A percentile compares a stretch with the other conserved stretches of the same genome.
Evolutionary conservation across 2,329 filamentous ascomycete genomes (phyloP).

Genomic region (Botryotinia globosa): DNA sequence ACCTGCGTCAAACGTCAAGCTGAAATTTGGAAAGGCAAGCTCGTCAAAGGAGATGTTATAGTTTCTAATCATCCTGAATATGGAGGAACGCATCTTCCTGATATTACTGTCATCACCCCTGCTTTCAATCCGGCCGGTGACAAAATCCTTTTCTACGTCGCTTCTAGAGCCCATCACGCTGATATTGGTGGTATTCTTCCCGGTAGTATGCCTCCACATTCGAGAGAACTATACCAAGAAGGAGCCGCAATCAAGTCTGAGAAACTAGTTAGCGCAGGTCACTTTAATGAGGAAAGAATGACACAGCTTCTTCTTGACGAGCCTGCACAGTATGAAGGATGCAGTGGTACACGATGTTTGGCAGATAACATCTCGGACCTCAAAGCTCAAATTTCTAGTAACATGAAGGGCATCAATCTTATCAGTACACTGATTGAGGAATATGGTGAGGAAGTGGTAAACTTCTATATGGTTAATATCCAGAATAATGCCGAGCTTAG

Average conservation of each 20-base stretch:
- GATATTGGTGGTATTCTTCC: constrained; percentile 82
- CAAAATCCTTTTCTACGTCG: constrained; percentile 34
- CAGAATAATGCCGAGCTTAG: constrained; percentile 76
- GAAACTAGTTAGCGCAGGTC: constrained; percentile 71
- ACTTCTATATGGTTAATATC: constrained; percentile 81
- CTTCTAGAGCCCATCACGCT: constrained; percentile 65
- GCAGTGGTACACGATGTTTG: constrained; percentile 74
- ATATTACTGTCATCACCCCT: constrained; percentile 79
- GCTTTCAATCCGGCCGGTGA: constrained; percentile 67
- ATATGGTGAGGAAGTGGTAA: constrained; percentile 73
- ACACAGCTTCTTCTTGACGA: constrained; percentile 68
- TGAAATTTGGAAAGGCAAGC: constrained; percentile 73
- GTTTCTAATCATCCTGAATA: constrained; percentile 84
- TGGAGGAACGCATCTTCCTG: constrained; percentile 78
- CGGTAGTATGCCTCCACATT: constrained; percentile 79
- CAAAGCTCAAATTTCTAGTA: constrained; percentile 82
- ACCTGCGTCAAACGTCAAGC: constrained; percentile 77
- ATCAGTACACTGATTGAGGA: constrained; percentile 74
- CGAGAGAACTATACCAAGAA: constrained; percentile 62
- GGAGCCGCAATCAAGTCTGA: constrained; percentile 63
- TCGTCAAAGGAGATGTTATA: constrained; percentile 77
- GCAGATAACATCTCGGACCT: constrained; percentile 83
- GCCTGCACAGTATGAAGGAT: constrained; percentile 71
- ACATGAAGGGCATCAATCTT: constrained; percentile 78
- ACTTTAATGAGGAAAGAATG: constrained; percentile 76